These are phyloP conservation scores for Phytophthora uliginosa DNA, from an alignment of 352 stramenopile genomes.

Conservation along the genomic window DNA sequence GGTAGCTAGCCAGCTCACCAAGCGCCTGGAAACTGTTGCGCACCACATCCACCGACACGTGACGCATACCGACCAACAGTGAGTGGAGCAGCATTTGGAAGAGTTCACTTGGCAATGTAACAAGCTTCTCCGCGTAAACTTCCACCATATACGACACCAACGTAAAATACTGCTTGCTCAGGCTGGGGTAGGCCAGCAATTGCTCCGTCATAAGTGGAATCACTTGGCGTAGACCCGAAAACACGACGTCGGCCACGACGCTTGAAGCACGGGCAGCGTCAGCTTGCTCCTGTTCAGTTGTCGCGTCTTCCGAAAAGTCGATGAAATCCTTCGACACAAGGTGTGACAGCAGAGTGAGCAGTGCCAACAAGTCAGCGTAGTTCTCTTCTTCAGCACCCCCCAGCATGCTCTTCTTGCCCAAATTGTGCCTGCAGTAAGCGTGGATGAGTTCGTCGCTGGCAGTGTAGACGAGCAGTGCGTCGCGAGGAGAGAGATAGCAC, in stretches of 20 bases:
- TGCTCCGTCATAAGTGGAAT: slow-evolving; percentile 93
- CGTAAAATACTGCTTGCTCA: slow-evolving; percentile 93
- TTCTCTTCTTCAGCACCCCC: slow-evolving; percentile 81
- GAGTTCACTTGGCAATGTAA: slow-evolving; percentile 63
- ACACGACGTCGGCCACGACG: slow-evolving; percentile 90
- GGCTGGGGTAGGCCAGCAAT: slow-evolving; percentile 84
- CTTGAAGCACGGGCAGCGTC: slow-evolving; percentile 69
- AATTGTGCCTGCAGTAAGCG: slow-evolving; percentile 74
- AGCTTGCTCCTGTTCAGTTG: slow-evolving; percentile 59
- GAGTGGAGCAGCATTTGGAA: slow-evolving; percentile 84
- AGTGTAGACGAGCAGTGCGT: slow-evolving; percentile 81
- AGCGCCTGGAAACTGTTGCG: slow-evolving; percentile 89
- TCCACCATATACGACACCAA: slow-evolving; percentile 91
- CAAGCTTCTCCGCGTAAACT: slow-evolving; percentile 86
- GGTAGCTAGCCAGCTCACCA: slow-evolving; percentile 75
- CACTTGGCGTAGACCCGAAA: slow-evolving; percentile 87
- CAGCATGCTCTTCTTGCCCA: slow-evolving; percentile 74
- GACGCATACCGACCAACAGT: slow-evolving; percentile 78
- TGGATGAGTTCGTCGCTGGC: slow-evolving; percentile 79
- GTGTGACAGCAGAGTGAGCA: slow-evolving; percentile 86
- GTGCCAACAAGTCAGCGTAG: slow-evolving; percentile 76
- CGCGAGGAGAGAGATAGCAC: slow-evolving; percentile 72
- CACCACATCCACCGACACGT: slow-evolving; percentile 79
- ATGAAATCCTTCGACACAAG: slow-evolving; percentile 89
- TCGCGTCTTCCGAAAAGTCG: slow-evolving; percentile 84